These are phyloP conservation scores for Fusarium humuli DNA, from an alignment of 2,329 filamentous ascomycete genomes.

Conservation along the genomic window DNA sequence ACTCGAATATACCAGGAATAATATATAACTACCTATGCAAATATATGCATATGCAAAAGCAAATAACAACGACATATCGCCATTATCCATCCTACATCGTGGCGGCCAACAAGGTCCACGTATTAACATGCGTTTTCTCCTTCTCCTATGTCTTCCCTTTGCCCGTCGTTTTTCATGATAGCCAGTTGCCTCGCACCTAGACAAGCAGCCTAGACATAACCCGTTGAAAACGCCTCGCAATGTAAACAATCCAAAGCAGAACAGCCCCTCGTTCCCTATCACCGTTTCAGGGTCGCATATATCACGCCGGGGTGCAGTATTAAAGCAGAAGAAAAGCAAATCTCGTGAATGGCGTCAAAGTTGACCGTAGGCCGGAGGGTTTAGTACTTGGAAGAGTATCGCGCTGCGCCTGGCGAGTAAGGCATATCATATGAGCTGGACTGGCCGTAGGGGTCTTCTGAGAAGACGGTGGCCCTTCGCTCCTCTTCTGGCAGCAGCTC, in stretches of 20 bases:
- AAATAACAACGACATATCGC: constrained; percentile 15
- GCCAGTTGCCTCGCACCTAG: constrained; percentile 10
- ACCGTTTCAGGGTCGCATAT: constrained; percentile 6
- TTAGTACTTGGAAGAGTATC: constrained; percentile 62
- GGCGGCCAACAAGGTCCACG: constrained; percentile 7
- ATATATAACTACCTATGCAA: constrained; percentile 38
- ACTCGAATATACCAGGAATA: background rate
- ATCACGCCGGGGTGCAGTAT: constrained; percentile 22
- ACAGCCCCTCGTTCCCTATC: constrained; percentile 9
- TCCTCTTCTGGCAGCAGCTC: constrained; percentile 87
- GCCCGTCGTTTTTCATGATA: constrained; percentile 22
- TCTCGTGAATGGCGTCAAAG: constrained; percentile 37
- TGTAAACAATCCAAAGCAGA: constrained; percentile 35
- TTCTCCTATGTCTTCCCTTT: constrained; percentile 16
- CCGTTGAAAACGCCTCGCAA: constrained; percentile 42
- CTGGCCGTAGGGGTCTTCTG: constrained; percentile 73
- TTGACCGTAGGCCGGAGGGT: constrained; percentile 1
- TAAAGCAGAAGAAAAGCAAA: constrained; percentile 31
- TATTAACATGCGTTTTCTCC: constrained; percentile 30
- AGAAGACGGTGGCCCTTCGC: constrained; percentile 77
- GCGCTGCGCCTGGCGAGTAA: constrained; percentile 58
- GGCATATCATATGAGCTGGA: constrained; percentile 65
- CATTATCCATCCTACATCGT: constrained; percentile 9
- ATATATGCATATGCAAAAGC: constrained; percentile 34
- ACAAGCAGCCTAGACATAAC: constrained; percentile 13